Base-by-base conservation (phyloP, 805 yeast species). In the Kockiozyma suomiensis region DNA sequence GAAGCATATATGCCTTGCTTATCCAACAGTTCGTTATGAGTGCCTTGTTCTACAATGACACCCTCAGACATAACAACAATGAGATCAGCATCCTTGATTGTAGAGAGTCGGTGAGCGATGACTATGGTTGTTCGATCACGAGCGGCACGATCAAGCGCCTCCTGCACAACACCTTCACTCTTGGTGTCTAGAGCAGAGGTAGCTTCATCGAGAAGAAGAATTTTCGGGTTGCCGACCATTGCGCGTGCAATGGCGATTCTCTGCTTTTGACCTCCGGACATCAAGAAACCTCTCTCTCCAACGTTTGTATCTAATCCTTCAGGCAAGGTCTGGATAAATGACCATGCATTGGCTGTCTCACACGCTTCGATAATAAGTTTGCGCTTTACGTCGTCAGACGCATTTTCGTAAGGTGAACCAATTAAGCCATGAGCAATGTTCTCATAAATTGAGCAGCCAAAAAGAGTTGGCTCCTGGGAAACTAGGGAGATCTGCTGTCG, bases 381-480 rank as follows among this genome's bases (percentile, higher is more conserved):
- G 50, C 76, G 62, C 68, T 76, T 69, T 64, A 70, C 67, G 61
- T 78, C 75, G 19, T 77, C 72, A 52, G 74, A 40, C 56, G 77
- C 76, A 64, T 72, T 48, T 43, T 69, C 72, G 32, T 50, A 55
- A 17, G 21, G 52, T 2, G 69, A 58, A 7, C 72, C 73, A 61
- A 75, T 58, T 50, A 90, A 75, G 23, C 96, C 97, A 74, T 87
- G 88, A 58, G 90, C 78, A 45, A 90, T 82, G 68, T 90, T 90
- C 69, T 90, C 96, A 70, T 83, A 74, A 38, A 90, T 87, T 0
- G 93, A 79, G 60, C 88, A 93, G 70, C 88, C 89, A 76, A 90
- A 90, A 49, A 90, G 75, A 12, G 64, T 67, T 10, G 70, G 70
- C 54, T 85, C 88, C 69, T 85, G 89, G 62, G 81, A 85, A 8